These are phyloP conservation scores for Lentinula sp. DNA, from an alignment of 768 basidiomycete species.

Conservation along the genomic window DNA sequence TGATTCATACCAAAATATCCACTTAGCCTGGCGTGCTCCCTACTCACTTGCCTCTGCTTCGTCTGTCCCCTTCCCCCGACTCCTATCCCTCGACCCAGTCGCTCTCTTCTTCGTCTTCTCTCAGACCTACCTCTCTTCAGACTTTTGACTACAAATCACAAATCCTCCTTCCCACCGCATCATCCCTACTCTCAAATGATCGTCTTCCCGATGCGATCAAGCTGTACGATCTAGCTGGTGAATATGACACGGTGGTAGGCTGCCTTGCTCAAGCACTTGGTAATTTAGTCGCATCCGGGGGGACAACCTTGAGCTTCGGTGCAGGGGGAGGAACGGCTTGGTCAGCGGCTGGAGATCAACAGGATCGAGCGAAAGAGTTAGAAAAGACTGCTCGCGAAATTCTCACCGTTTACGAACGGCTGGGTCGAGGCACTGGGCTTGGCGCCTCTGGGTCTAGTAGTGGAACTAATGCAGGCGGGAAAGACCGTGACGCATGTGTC, in stretches of 20 bases:
- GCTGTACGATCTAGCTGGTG: conserved; percentile 90
- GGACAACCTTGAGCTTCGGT: not conserved
- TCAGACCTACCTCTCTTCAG: not conserved
- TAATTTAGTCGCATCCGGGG: conserved; percentile 51
- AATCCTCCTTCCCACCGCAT: conserved; percentile 80
- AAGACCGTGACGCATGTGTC: conserved; percentile 67
- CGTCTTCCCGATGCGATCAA: conserved; percentile 89
- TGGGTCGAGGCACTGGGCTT: not conserved
- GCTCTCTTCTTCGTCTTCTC: not conserved
- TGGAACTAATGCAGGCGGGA: conserved; percentile 61
- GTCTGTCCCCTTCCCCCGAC: conserved; percentile 28
- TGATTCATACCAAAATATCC: not conserved
- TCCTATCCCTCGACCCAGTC: not conserved
- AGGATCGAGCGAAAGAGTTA: conserved; percentile 57
- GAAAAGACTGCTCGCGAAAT: conserved; percentile 77
- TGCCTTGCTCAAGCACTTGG: conserved; percentile 87
- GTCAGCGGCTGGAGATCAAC: conserved; percentile 21
- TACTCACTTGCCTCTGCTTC: conserved; percentile 71
- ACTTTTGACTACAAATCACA: conserved; percentile 57
- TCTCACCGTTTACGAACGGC: conserved; percentile 69
- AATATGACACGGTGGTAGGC: conserved; percentile 81
- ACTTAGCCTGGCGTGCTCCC: conserved; percentile 81
- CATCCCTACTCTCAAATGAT: conserved; percentile 76
- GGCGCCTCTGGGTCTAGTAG: not conserved
- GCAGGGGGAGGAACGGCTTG: not conserved